phyloP scores from a whole-genome alignment of 2,329 filamentous ascomycete species.

The Venturia oleaginea region DNA sequence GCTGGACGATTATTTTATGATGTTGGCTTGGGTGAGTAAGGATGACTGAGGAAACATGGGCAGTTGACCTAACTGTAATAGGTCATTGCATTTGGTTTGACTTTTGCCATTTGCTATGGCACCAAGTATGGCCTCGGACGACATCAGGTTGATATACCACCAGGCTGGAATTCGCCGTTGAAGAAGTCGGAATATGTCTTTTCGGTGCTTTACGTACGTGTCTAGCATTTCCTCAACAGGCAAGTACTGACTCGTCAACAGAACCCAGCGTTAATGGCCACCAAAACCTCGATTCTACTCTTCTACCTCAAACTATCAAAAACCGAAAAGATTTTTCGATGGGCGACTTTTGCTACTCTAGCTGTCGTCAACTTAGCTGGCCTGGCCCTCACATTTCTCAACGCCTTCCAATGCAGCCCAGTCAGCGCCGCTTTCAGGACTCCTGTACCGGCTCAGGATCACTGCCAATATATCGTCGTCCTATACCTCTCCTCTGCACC shows the following conservation, averaged over 20 bases:
- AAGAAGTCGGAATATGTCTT: slow-evolving; percentile 51
- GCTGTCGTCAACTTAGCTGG: slow-evolving; percentile 71
- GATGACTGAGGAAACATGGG: not conserved
- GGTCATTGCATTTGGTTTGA: slow-evolving; percentile 56
- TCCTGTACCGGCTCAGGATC: slow-evolving; percentile 35
- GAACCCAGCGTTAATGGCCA: slow-evolving; percentile 84
- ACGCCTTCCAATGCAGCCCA: slow-evolving; percentile 78
- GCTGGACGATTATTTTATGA: slow-evolving; percentile 74
- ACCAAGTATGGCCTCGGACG: slow-evolving; percentile 58
- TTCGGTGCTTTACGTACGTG: slow-evolving; percentile 48
- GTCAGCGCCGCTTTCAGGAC: slow-evolving; percentile 58
- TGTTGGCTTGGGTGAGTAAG: slow-evolving; percentile 59
- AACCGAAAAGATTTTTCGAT: slow-evolving; percentile 66
- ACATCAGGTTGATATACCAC: slow-evolving; percentile 52
- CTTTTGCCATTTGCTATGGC: slow-evolving; percentile 57
- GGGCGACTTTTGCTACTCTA: slow-evolving; percentile 73
- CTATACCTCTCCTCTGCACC: slow-evolving; percentile 68
- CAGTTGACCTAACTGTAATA: slow-evolving; percentile 7
- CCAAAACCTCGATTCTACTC: slow-evolving; percentile 84
- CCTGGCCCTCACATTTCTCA: slow-evolving; percentile 70
- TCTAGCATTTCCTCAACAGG: slow-evolving; percentile 7
- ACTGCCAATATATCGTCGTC: slow-evolving; percentile 53
- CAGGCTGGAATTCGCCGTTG: slow-evolving; percentile 41
- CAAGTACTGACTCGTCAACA: slow-evolving; percentile 26
- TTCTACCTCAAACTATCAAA: slow-evolving; percentile 82